Evolutionary conservation across 257 asterid genomes (phyloP).

Genomic region (Marsdenia floribunda): DNA sequence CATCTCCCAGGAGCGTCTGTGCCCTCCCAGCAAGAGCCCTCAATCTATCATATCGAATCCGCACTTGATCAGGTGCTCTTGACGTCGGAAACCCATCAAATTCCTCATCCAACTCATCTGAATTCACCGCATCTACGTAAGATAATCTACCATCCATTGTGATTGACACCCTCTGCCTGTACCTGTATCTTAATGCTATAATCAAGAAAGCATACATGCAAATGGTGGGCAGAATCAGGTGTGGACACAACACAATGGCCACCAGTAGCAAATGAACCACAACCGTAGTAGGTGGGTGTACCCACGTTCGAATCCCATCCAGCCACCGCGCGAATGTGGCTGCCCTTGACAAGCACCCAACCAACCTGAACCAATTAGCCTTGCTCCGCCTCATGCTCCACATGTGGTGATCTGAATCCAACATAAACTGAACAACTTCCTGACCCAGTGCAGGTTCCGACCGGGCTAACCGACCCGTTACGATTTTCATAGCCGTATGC

Average conservation of each 20-base stretch:
- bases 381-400: constrained; percentile 97
- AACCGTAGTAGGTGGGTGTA: constrained; percentile 63
- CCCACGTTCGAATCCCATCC: constrained; percentile 61
- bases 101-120: constrained; percentile 81
- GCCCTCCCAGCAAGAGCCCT: constrained; percentile 84
- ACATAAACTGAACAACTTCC: constrained; percentile 84
- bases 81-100: constrained; percentile 72
- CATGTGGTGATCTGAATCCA: constrained; percentile 73
- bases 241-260: constrained; percentile 70
- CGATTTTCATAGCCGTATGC: constrained; percentile 74
- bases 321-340: constrained; percentile 66
- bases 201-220: constrained; percentile 72
- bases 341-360: constrained; percentile 66
- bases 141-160: constrained; percentile 65
- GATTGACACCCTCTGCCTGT: constrained; percentile 47
- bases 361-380: constrained; percentile 85
- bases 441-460: constrained; percentile 84
- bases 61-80: constrained; percentile 51
- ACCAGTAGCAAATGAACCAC: constrained; percentile 55
- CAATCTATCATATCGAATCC: constrained; percentile 60
- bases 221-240: constrained; percentile 55
- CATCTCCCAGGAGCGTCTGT: constrained; percentile 71
- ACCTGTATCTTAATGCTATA: constrained; percentile 45
- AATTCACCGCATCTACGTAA: constrained; percentile 53
- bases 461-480: constrained; percentile 59